Conservation (phyloP, 2,329 filamentous ascomycete genomes). For the Berkeleyomyces basicola region DNA sequence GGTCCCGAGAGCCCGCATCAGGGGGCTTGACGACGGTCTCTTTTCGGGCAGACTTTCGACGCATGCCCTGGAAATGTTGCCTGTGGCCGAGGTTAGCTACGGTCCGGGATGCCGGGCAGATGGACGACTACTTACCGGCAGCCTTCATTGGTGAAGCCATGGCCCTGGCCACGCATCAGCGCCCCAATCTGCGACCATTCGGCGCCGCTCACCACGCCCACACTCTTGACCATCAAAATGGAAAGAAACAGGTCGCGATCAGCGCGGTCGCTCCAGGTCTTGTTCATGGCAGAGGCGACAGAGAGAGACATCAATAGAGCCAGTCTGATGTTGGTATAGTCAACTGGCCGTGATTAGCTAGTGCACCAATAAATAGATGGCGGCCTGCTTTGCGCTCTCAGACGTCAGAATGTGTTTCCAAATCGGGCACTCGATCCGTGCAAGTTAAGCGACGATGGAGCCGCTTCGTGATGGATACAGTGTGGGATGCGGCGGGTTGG, state of each 20-base stretch:
- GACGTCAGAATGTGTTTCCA: neutral
- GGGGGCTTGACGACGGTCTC: slow-evolving; percentile 19
- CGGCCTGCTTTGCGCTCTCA: too few species aligned
- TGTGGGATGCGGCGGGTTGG: neutral
- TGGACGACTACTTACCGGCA: slow-evolving; percentile 35
- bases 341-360: neutral
- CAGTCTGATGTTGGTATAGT: neutral
- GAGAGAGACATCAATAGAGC: neutral
- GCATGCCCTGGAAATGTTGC: slow-evolving; percentile 44
- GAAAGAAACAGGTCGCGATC: slow-evolving; percentile 48
- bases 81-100: slow-evolving; percentile 21
- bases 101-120: neutral
- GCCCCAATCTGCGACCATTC: slow-evolving; percentile 48
- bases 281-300: slow-evolving; percentile 25
- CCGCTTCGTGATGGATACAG: neutral
- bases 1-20: slow-evolving; percentile 23
- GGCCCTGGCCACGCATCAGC: slow-evolving; percentile 41
- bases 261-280: slow-evolving; percentile 44
- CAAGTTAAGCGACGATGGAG: neutral
- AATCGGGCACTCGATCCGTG: neutral
- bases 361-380: neutral
- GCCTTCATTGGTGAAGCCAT: slow-evolving; percentile 48
- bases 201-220: slow-evolving; percentile 43
- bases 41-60: slow-evolving; percentile 31
- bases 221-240: slow-evolving; percentile 44